Evolutionary conservation across 192 early-diverging fungal species (phyloP), one percentile per base, ranked within the genome.

Genomic region (Umbelopsis ramanniana): DNA sequence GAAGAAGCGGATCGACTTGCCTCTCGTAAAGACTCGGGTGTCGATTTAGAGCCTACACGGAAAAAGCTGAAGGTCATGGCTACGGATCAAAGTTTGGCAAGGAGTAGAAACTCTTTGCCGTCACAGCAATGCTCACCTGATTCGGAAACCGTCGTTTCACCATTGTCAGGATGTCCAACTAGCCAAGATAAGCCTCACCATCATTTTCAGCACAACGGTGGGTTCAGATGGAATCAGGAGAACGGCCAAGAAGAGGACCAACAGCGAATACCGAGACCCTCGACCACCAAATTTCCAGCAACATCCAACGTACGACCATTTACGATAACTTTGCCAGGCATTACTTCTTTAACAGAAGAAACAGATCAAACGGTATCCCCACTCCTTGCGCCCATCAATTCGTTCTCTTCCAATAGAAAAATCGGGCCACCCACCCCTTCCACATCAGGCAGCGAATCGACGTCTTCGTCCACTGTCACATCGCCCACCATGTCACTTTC

Each of bases 261-360:
- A 63, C 29, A 63, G 33, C 26, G 48, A 63, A 14, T 29, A 35
- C 33, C 17, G 33, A 26, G 57, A 37, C 26, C 57, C 12, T 37
- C 35, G 15, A 14, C 57, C 2, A 3, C 57, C 4, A 63, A 63
- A 63, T 63, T 63, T 17, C 33, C 33, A n/a, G 5, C 26, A 0
- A 12, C 57, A 11, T 15, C 14, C 4, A 10, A 24, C 26, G 2
- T 12, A 5, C 57, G 57, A 37, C 24, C 57, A 63, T 63, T 37
- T 63, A 63, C 57, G 24, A 63, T 63, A 63, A 63, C 57, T 1
- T 63, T 63, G 33, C 57, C 57, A 35, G 57, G 57, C 7, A 63
- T 63, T 8, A 63, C 57, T 29, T 63, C 57, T 4, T 63, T 63
- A 37, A 63, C 57, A 3, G 26, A 29, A 63, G 57, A 63, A 12